Evolutionary conservation across 2,329 filamentous ascomycete species (phyloP), one percentile per base, ranked within the genome.

Genomic region (Cladosporium sp.): DNA sequence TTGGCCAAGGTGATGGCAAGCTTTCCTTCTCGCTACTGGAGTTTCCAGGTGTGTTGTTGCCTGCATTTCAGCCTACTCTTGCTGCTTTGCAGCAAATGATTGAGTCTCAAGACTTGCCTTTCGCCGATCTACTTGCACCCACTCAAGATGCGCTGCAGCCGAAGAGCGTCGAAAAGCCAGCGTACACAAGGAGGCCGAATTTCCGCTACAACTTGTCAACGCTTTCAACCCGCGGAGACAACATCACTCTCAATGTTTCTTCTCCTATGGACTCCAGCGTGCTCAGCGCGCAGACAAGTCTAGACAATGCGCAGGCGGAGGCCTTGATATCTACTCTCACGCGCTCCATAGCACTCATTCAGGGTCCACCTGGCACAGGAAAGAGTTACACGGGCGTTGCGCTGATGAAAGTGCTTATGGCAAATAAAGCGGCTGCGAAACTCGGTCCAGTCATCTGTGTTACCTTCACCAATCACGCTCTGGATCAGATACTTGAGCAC

Each of bases 281-380:
- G 23, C 70, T 82, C 5, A 66, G 67, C 2, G 60, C 73, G 0
- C 71, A 73, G 16, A 82, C 85, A 0, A 78, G 73, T 0, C 80
- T 91, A 0, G 88, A 91, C 67, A 64, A 70, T 11, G 77, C 76
- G 2, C 82, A 84, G 69, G 82, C 83, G 5, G 65, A 69, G 4
- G 86, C 87, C 1, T 73, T 90, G 0, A 68, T 88, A 0, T 76
- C 81, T 21, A 81, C 85, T 2, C 75, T 91, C 0, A 80, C 78
- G 0, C 79, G 82, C 1, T 80, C 81, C 36, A 74, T 90, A 10
- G 83, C 86, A 1, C 78, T 91, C 5, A 88, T 91, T 13, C 88
- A 91, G 76, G 89, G 89, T 0, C 89, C 89, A 0, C 89, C 89
- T 0, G 89, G 89, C 0, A 91, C 89, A 0, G 89, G 89, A 0